Conservation (phyloP, 2,329 filamentous ascomycete genomes). For the Monilinia fructigena region DNA sequence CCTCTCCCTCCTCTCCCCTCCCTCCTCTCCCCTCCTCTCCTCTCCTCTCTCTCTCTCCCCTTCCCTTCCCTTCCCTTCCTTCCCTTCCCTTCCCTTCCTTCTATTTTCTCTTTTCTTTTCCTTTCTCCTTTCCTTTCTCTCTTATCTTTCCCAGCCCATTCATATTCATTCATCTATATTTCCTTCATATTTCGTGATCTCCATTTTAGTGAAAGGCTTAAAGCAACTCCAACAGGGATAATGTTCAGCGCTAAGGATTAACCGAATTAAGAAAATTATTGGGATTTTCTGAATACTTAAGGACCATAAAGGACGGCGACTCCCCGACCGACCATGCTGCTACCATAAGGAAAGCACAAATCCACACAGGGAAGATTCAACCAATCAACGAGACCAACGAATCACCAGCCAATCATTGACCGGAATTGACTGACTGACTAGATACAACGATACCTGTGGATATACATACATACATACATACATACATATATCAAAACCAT, state of each 20-base stretch:
- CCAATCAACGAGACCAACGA: conserved; percentile 16
- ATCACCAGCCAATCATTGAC: background rate
- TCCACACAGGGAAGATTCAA: conserved; percentile 6
- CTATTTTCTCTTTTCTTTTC: too few species aligned
- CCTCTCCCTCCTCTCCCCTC: background rate
- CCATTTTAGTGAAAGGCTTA: conserved; percentile 19
- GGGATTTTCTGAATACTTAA: conserved; percentile 20
- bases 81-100: too few species aligned
- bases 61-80: too few species aligned
- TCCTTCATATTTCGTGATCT: conserved; percentile 19
- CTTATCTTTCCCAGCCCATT: background rate
- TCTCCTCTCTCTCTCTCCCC: too few species aligned
- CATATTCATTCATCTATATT: background rate
- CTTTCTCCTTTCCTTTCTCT: background rate
- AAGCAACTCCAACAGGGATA: conserved; percentile 21
- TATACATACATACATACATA: too few species aligned
- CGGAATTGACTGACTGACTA: too few species aligned
- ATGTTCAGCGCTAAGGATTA: conserved; percentile 5
- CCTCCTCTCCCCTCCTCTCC: too few species aligned
- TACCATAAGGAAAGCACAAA: conserved; percentile 15
- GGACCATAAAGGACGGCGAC: conserved; percentile 20
- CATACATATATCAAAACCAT: too few species aligned
- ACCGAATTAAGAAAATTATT: conserved; percentile 21
- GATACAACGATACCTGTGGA: too few species aligned
- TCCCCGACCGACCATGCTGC: conserved; percentile 15